phyloP scores from a whole-genome alignment of 257 asterid genomes.

The Coffea eugenioides region DNA sequence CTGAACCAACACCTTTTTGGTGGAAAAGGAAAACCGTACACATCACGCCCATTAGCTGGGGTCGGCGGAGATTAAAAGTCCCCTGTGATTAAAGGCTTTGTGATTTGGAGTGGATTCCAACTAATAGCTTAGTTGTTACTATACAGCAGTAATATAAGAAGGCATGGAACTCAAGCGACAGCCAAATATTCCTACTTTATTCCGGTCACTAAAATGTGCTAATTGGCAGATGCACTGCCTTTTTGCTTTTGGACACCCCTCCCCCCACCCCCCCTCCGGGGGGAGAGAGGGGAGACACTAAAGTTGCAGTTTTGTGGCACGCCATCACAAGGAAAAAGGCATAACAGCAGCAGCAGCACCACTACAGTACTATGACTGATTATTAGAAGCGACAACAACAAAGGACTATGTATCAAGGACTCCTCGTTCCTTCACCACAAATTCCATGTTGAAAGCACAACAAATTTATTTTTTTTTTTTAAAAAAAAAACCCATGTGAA shows the following conservation, averaged over 20 bases:
- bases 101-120: slow-evolving; percentile 3
- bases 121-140: background rate
- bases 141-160: too few species aligned
- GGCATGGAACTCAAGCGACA: background rate
- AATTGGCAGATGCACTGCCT: background rate
- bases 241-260: background rate
- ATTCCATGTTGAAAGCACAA: background rate
- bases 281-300: background rate
- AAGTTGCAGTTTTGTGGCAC: background rate
- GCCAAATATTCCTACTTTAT: background rate
- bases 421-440: too few species aligned
- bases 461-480: background rate
- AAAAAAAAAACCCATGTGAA: background rate
- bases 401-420: background rate
- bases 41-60: background rate
- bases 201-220: background rate
- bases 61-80: background rate
- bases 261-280: too few species aligned
- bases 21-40: background rate
- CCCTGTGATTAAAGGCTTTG: background rate
- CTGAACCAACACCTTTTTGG: background rate
- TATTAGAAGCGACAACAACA: background rate
- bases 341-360: background rate
- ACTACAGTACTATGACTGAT: background rate
- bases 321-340: background rate